These are phyloP conservation scores for Penicillium sp. DNA, from an alignment of 2,329 filamentous ascomycete species.

Conservation along the genomic window DNA sequence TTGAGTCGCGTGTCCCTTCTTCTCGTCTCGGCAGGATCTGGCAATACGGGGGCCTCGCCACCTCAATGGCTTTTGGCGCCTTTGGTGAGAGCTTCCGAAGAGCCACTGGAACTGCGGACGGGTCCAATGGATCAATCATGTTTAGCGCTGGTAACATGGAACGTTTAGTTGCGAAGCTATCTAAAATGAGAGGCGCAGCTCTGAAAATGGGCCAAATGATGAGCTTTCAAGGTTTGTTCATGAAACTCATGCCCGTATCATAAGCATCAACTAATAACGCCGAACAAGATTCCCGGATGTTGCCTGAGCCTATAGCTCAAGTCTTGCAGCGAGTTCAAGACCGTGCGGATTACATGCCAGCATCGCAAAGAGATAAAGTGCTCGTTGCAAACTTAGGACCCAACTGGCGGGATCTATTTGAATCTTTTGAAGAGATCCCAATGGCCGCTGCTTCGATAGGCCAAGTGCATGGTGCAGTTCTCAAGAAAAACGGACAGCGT, in stretches of 20 bases:
- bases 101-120: slow-evolving; percentile 62
- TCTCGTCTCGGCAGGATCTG: slow-evolving; percentile 82
- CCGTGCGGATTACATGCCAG: slow-evolving; percentile 95
- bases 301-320: slow-evolving; percentile 80
- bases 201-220: slow-evolving; percentile 97
- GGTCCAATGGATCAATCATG: slow-evolving; percentile 67
- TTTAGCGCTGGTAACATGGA: slow-evolving; percentile 90
- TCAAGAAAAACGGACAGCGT: slow-evolving; percentile 67
- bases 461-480: slow-evolving; percentile 82
- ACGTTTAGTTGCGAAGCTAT: slow-evolving; percentile 84
- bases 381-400: slow-evolving; percentile 72
- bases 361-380: slow-evolving; percentile 85
- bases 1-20: slow-evolving; percentile 86
- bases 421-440: slow-evolving; percentile 81
- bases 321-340: slow-evolving; percentile 94
- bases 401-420: slow-evolving; percentile 80
- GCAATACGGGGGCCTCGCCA: slow-evolving; percentile 91
- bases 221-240: slow-evolving; percentile 70
- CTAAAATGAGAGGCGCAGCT: slow-evolving; percentile 94
- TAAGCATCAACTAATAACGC: slow-evolving; percentile 1
- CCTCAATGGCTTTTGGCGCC: slow-evolving; percentile 91
- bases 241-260: background rate
- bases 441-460: slow-evolving; percentile 96
- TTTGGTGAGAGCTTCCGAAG: slow-evolving; percentile 80
- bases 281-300: slow-evolving; percentile 74